Evolutionary conservation across 495 filamentous ascomycete species (phyloP).

Genomic region (Penicillium soppii): DNA sequence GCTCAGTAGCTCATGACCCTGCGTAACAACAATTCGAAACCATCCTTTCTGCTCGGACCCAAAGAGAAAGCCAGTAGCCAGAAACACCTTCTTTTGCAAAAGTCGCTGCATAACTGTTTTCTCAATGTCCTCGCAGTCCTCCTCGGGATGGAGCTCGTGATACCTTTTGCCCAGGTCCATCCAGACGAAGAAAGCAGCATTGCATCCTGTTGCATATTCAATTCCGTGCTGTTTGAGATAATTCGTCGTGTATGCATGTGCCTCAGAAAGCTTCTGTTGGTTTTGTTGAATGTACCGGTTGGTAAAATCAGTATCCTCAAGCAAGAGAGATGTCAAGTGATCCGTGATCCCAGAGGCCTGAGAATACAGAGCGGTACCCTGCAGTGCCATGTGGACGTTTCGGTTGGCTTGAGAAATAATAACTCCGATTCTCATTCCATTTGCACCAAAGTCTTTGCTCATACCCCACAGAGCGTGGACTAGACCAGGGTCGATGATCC

Average conservation of each 20-base stretch:
- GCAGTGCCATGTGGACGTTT: constrained; percentile 39
- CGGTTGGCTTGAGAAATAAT: constrained; percentile 49
- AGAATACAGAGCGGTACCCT: constrained; percentile 39
- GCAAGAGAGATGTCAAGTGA: constrained; percentile 40
- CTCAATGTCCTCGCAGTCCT: constrained; percentile 18
- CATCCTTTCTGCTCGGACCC: constrained; percentile 47
- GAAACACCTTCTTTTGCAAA: constrained; percentile 40
- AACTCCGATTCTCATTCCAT: constrained; percentile 55
- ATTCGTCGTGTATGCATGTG: constrained; percentile 33
- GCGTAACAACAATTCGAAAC: constrained; percentile 54
- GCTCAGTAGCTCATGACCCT: constrained; percentile 31
- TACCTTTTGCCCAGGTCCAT: constrained; percentile 48
- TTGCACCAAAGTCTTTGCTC: constrained; percentile 59
- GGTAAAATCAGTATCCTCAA: constrained; percentile 50
- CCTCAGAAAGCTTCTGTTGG: constrained; percentile 32
- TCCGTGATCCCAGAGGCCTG: constrained; percentile 46
- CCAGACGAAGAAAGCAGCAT: constrained; percentile 64
- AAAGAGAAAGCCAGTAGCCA: constrained; percentile 43
- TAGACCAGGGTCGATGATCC: constrained; percentile 47
- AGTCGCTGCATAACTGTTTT: constrained; percentile 32
- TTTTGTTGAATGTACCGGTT: constrained; percentile 43
- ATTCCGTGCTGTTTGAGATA: constrained; percentile 41
- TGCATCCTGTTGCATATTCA: constrained; percentile 33
- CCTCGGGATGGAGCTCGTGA: constrained; percentile 25
- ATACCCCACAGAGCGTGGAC: constrained; percentile 64